These are phyloP conservation scores for Calocybe gambosa DNA, from an alignment of 1,284 basidiomycete species.

Conservation along the genomic window DNA sequence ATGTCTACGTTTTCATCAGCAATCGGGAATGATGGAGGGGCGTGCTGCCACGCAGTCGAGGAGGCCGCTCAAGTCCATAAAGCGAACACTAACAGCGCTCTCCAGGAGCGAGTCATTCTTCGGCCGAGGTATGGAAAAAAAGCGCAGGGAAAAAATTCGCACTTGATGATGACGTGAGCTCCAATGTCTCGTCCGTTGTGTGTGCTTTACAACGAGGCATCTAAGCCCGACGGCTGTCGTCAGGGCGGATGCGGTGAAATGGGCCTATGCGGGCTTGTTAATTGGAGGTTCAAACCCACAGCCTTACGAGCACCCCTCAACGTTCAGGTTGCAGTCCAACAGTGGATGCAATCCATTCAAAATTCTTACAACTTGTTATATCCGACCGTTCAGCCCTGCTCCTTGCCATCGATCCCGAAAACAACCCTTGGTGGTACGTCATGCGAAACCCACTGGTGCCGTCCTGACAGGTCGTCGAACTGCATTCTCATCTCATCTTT, in stretches of 20 bases:
- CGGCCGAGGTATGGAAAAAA: background rate
- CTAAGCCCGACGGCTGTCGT: background rate
- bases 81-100: background rate
- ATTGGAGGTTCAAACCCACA: background rate
- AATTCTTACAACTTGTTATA: no score
- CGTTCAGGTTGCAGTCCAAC: background rate
- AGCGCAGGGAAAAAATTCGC: background rate
- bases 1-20: background rate
- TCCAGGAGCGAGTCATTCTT: background rate
- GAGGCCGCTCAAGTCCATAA: background rate
- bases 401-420: no score
- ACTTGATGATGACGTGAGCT: background rate
- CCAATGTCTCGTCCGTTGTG: background rate
- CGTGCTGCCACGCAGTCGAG: background rate
- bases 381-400: no score
- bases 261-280: no score
- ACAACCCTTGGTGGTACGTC: no score
- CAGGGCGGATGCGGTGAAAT: background rate
- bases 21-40: conserved; percentile 9
- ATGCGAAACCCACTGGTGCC: no score
- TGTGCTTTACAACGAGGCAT: background rate
- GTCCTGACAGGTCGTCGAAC: no score
- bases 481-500: background rate
- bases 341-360: no score
- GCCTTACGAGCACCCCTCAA: background rate